Evolutionary conservation across 495 filamentous ascomycete species (phyloP).

Genomic region (Xylaria bambusicola): DNA sequence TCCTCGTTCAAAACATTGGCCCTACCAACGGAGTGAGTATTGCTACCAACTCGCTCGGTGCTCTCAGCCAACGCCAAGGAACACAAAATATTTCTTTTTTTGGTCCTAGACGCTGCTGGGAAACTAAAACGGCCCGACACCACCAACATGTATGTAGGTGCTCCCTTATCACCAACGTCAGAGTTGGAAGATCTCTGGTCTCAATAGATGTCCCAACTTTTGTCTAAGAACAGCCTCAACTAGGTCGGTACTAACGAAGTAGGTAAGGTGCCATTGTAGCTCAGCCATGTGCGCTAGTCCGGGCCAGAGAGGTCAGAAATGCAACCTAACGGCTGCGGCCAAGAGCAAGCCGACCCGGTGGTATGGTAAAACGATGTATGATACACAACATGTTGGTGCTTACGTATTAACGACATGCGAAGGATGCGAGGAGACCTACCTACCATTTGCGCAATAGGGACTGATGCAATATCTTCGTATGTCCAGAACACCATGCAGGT

Average conservation of each 20-base stretch:
- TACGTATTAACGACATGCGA: neutral
- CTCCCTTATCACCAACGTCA: neutral
- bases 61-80: neutral
- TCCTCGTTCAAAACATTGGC: neutral
- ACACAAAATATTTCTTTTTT: neutral
- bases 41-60: too few species aligned
- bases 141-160: neutral
- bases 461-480: too few species aligned
- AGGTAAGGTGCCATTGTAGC: slow-evolving; percentile 11
- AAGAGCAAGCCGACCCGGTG: slow-evolving; percentile 15
- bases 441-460: too few species aligned
- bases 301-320: neutral
- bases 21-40: neutral
- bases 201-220: neutral
- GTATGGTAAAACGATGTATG: neutral
- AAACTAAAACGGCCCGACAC: neutral
- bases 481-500: too few species aligned
- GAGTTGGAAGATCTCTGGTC: neutral
- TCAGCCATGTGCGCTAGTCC: slow-evolving; percentile 4
- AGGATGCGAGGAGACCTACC: too few species aligned
- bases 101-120: neutral
- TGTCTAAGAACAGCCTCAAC: neutral
- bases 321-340: slow-evolving; percentile 12
- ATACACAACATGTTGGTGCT: neutral
- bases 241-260: too few species aligned